phyloP scores from a whole-genome alignment of 495 filamentous ascomycete genomes.

The Clohesyomyces aquaticus region DNA sequence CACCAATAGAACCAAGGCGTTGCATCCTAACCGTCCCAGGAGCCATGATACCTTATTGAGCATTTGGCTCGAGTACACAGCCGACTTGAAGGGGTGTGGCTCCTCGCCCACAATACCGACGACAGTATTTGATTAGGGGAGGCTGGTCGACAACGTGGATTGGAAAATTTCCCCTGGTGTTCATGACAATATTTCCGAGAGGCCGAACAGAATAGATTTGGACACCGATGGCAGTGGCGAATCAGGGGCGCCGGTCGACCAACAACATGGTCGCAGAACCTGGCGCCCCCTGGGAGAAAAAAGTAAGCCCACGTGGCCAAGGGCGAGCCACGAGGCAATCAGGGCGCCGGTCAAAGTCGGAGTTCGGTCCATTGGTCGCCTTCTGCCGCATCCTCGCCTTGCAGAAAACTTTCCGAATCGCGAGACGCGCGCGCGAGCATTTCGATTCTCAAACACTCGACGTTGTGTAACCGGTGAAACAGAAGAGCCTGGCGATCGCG shows the following conservation, averaged over 20 bases:
- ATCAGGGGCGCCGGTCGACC: neutral
- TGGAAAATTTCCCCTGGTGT: slow-evolving; percentile 3
- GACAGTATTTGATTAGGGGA: slow-evolving; percentile 10
- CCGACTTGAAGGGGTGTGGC: slow-evolving; percentile 5
- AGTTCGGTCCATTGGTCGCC: neutral
- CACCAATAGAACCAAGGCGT: slow-evolving; percentile 3
- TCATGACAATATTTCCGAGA: slow-evolving; percentile 16
- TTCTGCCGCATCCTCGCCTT: slow-evolving; percentile 3
- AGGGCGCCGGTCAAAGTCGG: neutral
- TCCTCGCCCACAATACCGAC: neutral
- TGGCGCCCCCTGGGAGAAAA: slow-evolving; percentile 1
- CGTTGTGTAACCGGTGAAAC: no score
- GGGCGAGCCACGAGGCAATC: neutral
- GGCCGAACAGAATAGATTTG: neutral
- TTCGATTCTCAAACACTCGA: neutral
- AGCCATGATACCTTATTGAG: slow-evolving; percentile 3
- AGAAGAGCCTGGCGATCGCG: no score
- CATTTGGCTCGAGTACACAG: slow-evolving; percentile 8
- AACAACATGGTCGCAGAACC: slow-evolving; percentile 3
- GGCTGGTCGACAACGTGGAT: slow-evolving; percentile 6
- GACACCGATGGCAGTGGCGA: slow-evolving; percentile 3
- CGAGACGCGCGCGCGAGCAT: neutral
- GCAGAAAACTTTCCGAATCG: neutral
- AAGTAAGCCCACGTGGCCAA: slow-evolving; percentile 17
- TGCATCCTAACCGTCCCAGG: neutral